Base-by-base conservation (phyloP, 352 stramenopile genomes). In the Vaucheria bursata region DNA sequence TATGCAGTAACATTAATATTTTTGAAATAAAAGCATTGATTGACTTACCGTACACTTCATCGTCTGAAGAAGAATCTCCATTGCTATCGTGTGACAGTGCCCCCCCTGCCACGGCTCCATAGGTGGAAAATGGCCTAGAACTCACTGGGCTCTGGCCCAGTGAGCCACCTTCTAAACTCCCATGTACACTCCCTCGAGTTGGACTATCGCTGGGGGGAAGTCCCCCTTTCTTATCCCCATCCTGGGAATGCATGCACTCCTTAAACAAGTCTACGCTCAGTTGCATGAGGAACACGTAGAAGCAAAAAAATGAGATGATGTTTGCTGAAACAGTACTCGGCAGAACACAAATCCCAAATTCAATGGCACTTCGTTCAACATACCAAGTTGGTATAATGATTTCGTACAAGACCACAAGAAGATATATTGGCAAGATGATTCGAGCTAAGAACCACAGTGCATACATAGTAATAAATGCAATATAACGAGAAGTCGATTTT, bases 261-360 rank as follows among this genome's bases (percentile, higher is more conserved):
- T 73, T 78, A 7, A 89, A 75, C 80, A 91, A 87, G 77, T 92
- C 89, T 0, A 88, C 88, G 0, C 87, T 91, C 82, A 91, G 88
- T 49, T 91, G 87, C 74, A 90, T 91, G 78, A 90, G 87, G 76
- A 92, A 92, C 7, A 91, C 88, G 69, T 88, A 87, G 39, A 92
- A 84, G 75, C 89, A 92, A 59, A 91, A 91, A 59, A 91, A 82
- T 70, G 89, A 86, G 66, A 92, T 92, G 72, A 91, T 74, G 81
- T 92, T 88, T 3, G 89, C 88, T 36, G 87, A 87, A 29, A 91
- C 85, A 31, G 91, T 67, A 75, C 90, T 91, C 6, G 89, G 87
- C 80, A 90, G 91, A 73, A 91, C 87, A 72, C 89, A 92, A 75
- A 88, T 85, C 80, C 90, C 84, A 80, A 91, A 85, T 78, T 91